phyloP scores from a whole-genome alignment of 139 green algal genomes.

The Chlamydomonas asymmetrica region DNA sequence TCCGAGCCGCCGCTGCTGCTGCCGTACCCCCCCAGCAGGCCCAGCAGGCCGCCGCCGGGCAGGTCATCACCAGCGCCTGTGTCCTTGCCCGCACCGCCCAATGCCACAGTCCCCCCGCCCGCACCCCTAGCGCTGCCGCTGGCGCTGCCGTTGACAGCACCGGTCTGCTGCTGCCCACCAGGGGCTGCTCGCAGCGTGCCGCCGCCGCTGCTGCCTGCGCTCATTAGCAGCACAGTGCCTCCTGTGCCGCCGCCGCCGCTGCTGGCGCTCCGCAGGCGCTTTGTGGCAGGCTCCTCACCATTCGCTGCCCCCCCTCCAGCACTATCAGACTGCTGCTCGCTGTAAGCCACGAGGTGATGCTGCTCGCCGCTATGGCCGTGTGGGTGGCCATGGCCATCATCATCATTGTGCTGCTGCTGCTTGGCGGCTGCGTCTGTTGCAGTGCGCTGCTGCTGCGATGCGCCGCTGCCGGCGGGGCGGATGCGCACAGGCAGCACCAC shows the following conservation, averaged over 20 bases:
- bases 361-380: background rate
- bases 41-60: background rate
- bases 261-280: background rate
- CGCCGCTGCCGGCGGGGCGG: background rate
- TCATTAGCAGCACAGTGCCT: background rate
- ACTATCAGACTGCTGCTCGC: background rate
- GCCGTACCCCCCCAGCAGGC: slow-evolving; percentile 17
- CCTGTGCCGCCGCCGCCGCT: background rate
- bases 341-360: too few species aligned
- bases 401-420: background rate
- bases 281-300: background rate
- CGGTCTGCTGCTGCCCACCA: background rate
- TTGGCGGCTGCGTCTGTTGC: background rate
- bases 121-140: background rate
- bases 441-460: background rate
- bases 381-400: background rate
- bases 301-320: background rate
- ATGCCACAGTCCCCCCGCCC: background rate
- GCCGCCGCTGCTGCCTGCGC: background rate
- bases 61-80: too few species aligned
- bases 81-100: background rate
- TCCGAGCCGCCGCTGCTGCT: too few species aligned
- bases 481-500: slow-evolving; percentile 11
- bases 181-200: background rate
- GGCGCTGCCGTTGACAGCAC: background rate